Conservation (phyloP, 345 rosid species). For the Murraya koenigii region DNA sequence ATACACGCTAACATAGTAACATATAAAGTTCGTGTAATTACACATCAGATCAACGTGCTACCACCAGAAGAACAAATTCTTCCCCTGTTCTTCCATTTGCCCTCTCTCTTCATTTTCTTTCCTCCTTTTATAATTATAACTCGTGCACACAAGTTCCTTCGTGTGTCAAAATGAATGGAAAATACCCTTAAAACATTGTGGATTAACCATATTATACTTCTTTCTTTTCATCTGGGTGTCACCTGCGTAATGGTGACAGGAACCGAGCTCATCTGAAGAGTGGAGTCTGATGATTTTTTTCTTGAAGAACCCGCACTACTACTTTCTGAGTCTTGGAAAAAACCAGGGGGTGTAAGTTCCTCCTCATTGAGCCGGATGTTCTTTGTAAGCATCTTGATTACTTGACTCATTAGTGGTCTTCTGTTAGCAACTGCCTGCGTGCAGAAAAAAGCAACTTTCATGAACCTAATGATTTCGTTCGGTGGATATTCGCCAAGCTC, state of each 20-base stretch:
- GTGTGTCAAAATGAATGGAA: background rate
- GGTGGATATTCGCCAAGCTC: slow-evolving; percentile 48
- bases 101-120: background rate
- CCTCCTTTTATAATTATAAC: background rate
- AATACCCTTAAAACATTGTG: background rate
- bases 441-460: slow-evolving; percentile 72
- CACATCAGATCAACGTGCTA: background rate
- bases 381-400: slow-evolving; percentile 57
- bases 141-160: background rate
- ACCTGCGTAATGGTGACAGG: slow-evolving; percentile 56
- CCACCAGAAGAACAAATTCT: background rate
- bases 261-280: slow-evolving; percentile 41
- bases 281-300: slow-evolving; percentile 34
- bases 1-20: background rate
- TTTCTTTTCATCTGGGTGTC: slow-evolving; percentile 48
- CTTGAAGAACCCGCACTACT: slow-evolving; percentile 20
- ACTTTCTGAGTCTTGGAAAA: slow-evolving; percentile 34
- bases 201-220: background rate
- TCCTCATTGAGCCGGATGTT: slow-evolving; percentile 48
- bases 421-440: slow-evolving; percentile 52
- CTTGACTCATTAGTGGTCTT: slow-evolving; percentile 67
- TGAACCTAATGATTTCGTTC: slow-evolving; percentile 46
- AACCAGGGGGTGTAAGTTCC: slow-evolving; percentile 57
- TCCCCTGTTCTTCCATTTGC: background rate
- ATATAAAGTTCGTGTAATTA: background rate